Evolutionary conservation across 2,329 filamentous ascomycete species (phyloP), one percentile per base, ranked within the genome.

Genomic region (Tympanopsis confertula): DNA sequence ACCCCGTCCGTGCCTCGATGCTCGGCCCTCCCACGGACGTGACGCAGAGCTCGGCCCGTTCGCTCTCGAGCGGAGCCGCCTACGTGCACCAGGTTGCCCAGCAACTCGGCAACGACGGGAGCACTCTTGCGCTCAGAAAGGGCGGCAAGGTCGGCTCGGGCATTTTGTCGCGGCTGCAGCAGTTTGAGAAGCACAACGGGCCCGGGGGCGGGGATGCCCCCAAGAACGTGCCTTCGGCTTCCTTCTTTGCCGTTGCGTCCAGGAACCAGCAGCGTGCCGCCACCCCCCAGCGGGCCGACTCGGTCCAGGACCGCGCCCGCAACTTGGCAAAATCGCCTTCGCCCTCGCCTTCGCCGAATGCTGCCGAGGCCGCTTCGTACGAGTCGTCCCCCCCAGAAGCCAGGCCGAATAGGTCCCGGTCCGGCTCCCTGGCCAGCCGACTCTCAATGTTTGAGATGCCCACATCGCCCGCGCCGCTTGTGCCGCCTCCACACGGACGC

Each of bases 161-260:
- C 47, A 95, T 98, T 42, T 93, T 88, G 3, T 86, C 89, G 55
- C 81, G 91, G 30, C 96, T 96, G 55, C 91, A 94, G 58, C 87
- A 88, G 4, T 66, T 98, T 38, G 85, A 94, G 53, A 88, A 86
- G 56, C 70, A 91, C 46, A 70, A 79, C 42, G 59, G 68, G 52
- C 50, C 55, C 51, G 44, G 56, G 32, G 47, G 54, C 10, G 44
- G 44, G n/a, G n/a, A n/a, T n/a, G n/a, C 44, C 51, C 38, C 50
- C 46, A 43, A 50, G 43, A 42, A 50, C 46, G 41, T 57, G 18
- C 63, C 69, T 3, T 65, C 67, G 4, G 66, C 74, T 5, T 63
- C 74, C 2, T 73, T 80, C 50, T 74, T 78, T 45, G 68, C 75
- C 2, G 78, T 71, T 40, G 73, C 62, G 48, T 74, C 65, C 48